These are phyloP conservation scores for Rhynchosporium agropyri DNA, from an alignment of 2,329 filamentous ascomycete species.

Conservation along the genomic window DNA sequence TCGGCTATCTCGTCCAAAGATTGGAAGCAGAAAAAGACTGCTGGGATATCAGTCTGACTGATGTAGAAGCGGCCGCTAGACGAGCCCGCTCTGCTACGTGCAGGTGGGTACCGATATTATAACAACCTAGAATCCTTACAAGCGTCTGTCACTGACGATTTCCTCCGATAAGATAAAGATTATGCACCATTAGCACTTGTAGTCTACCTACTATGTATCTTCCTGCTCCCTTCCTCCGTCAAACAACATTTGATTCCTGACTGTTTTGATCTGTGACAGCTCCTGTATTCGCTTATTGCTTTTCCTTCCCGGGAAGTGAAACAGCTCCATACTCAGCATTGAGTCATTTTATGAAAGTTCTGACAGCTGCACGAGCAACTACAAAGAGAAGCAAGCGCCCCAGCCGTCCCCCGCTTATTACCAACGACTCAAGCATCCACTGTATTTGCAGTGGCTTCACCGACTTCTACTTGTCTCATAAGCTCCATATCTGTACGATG, in stretches of 20 bases:
- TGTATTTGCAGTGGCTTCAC: constrained; percentile 20
- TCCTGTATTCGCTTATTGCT: not conserved
- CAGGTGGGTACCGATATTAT: too few relatives aligned
- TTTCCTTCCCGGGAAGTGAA: not conserved
- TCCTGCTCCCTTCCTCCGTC: too few relatives aligned
- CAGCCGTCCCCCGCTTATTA: constrained; percentile 27
- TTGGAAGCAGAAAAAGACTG: not conserved
- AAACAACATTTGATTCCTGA: too few relatives aligned
- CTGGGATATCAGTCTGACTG: not conserved
- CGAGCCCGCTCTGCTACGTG: too few relatives aligned
- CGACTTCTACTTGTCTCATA: constrained; percentile 11
- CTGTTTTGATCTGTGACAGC: too few relatives aligned
- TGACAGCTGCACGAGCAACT: constrained; percentile 27
- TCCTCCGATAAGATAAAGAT: constrained; percentile 16
- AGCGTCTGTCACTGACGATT: constrained; percentile 13
- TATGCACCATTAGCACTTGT: not conserved
- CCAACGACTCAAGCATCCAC: constrained; percentile 22
- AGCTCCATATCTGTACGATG: constrained; percentile 30
- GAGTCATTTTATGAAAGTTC: constrained; percentile 28
- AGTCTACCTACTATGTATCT: too few relatives aligned
- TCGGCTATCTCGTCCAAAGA: not conserved
- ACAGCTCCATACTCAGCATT: constrained; percentile 2
- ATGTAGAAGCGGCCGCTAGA: constrained; percentile 9
- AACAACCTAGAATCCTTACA: not conserved
- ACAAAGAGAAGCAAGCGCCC: constrained; percentile 16